A percentile compares a stretch with the other conserved stretches of the same genome.
Evolutionary conservation across 2,329 filamentous ascomycete species (phyloP).

Genomic region (Aspergillus bombycis): DNA sequence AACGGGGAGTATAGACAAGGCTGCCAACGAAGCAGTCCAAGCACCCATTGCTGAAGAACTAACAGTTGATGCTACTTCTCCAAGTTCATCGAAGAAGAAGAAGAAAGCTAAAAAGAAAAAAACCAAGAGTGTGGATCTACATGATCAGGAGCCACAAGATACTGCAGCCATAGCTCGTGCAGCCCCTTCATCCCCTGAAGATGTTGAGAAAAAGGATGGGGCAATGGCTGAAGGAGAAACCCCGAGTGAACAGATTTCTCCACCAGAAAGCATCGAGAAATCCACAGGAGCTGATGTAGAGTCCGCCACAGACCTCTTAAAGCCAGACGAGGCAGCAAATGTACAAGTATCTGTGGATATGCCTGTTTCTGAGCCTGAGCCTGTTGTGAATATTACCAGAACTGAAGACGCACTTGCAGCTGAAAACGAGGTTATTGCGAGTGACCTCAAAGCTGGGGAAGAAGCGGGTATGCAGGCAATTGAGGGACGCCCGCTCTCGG

Average conservation of each 20-base stretch:
- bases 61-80: conserved; percentile 17
- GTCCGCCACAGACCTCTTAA: background rate
- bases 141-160: conserved; percentile 16
- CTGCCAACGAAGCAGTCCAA: background rate
- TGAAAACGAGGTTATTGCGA: background rate
- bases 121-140: conserved; percentile 22
- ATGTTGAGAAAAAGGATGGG: background rate
- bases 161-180: background rate
- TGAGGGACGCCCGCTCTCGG: background rate
- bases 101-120: conserved; percentile 44
- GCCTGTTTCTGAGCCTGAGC: background rate
- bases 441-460: background rate
- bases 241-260: background rate
- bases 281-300: background rate
- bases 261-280: background rate
- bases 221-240: background rate
- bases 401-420: background rate
- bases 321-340: background rate
- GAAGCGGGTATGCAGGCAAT: background rate
- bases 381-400: background rate
- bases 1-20: background rate
- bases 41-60: background rate
- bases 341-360: background rate
- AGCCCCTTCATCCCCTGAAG: background rate
- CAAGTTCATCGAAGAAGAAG: conserved; percentile 31